These are phyloP conservation scores for Diaporthe sp. DNA, from an alignment of 2,329 filamentous ascomycete genomes.

Conservation along the genomic window DNA sequence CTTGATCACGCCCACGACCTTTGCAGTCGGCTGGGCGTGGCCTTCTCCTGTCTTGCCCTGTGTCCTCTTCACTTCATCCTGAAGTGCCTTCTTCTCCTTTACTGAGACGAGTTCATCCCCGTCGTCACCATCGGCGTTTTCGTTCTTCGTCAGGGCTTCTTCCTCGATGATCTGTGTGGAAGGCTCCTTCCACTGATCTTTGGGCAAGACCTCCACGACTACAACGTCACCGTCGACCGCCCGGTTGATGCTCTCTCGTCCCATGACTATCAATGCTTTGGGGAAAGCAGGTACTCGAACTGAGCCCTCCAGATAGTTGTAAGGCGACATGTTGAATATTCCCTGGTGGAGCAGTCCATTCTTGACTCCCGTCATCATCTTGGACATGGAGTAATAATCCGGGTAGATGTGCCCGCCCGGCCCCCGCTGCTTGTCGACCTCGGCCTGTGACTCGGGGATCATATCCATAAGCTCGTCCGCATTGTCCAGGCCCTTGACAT, in stretches of 20 bases:
- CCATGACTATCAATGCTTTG: constrained; percentile 88
- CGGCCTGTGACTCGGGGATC: constrained; percentile 85
- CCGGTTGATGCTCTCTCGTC: constrained; percentile 95
- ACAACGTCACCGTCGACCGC: constrained; percentile 93
- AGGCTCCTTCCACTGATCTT: constrained; percentile 96
- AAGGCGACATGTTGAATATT: constrained; percentile 94
- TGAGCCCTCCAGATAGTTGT: constrained; percentile 97
- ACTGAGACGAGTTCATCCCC: constrained; percentile 85
- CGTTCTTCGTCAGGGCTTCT: constrained; percentile 90
- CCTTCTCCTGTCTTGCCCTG: constrained; percentile 84
- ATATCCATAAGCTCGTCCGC: constrained; percentile 91
- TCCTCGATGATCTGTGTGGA: constrained; percentile 97
- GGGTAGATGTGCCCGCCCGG: constrained; percentile 82
- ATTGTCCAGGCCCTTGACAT: constrained; percentile 87
- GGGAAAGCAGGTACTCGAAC: constrained; percentile 92
- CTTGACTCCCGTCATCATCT: constrained; percentile 94
- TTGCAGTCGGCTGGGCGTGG: constrained; percentile 89
- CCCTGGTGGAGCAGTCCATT: constrained; percentile 92
- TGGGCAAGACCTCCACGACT: constrained; percentile 91
- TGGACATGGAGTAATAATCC: constrained; percentile 90
- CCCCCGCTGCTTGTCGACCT: constrained; percentile 74
- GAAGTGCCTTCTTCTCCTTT: constrained; percentile 86
- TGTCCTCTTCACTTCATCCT: constrained; percentile 90
- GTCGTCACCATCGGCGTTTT: constrained; percentile 90
- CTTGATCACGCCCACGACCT: constrained; percentile 92